Evolutionary conservation across 2,329 filamentous ascomycete genomes (phyloP), one percentile per base, ranked within the genome.

Genomic region (Clarireedia paspali): DNA sequence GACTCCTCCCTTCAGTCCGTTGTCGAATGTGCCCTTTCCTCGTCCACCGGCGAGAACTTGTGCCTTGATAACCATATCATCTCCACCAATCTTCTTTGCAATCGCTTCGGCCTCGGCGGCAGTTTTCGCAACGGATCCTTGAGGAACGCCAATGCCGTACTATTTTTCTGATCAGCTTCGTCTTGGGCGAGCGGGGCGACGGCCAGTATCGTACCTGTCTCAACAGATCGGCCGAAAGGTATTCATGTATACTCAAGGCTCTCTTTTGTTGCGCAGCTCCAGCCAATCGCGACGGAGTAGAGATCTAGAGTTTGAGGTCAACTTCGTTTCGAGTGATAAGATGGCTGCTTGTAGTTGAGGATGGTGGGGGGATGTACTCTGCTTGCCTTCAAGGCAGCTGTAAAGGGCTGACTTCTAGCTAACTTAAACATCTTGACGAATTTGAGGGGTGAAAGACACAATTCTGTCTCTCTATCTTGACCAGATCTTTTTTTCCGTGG

Each of bases 41-140:
- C 94, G 88, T 64, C 94, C 94, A 76, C 94, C 94, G 61, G 94
- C 94, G 62, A 99, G 88, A 60, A 99, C 94, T 80, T 99, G 94
- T 61, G 94, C 94, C 84, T 99, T 99, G 83, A 99, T 97, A 67
- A 99, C 94, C 84, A 96, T 92, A 74, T 99, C 94, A 72, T 95
- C 92, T 68, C 82, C 87, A 79, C 90, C 88, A 70, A 99, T 94
- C 64, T 85, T 78, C 78, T 92, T 91, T 57, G 94, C 94, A 69
- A 97, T 83, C 67, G 83, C 79, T 82, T 96, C 92, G 65, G 94
- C 94, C 80, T 97, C 94, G 69, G 86, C 83, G 48, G 88, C 83
- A 61, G 78, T 87, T 73, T 84, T 85, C 66, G 94, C 94, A 69
- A 95, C 91, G 71, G 86, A 79, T 65, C 94, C 94, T 73, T 91